Conservation (phyloP, 2,329 filamentous ascomycete species). For the Talaromyces rugulosus region DNA sequence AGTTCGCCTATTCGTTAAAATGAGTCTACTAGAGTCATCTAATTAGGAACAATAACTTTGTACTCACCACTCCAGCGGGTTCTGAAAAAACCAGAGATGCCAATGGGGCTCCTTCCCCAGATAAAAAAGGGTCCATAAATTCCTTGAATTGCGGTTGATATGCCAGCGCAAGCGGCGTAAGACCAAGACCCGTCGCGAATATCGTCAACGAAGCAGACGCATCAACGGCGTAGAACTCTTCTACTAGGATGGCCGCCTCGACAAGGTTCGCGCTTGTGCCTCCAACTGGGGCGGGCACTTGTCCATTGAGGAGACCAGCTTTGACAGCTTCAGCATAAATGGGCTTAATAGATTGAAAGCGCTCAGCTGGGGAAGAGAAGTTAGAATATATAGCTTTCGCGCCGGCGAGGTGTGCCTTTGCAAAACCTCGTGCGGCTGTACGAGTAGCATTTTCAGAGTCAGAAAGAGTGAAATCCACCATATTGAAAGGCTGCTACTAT, state of each 20-base stretch:
- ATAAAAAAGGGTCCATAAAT: slow-evolving; percentile 49
- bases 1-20: background rate
- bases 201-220: slow-evolving; percentile 48
- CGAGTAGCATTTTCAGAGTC: background rate
- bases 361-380: slow-evolving; percentile 27
- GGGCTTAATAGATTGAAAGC: slow-evolving; percentile 47
- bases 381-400: slow-evolving; percentile 12
- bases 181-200: slow-evolving; percentile 49
- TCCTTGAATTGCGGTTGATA: slow-evolving; percentile 38
- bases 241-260: slow-evolving; percentile 49
- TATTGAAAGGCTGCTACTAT: background rate
- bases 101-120: slow-evolving; percentile 42
- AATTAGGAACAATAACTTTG: slow-evolving; percentile 11
- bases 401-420: slow-evolving; percentile 1
- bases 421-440: background rate
- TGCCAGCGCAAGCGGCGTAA: slow-evolving; percentile 48
- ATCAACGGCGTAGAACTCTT: slow-evolving; percentile 53
- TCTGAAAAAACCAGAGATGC: slow-evolving; percentile 52
- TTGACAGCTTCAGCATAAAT: slow-evolving; percentile 44
- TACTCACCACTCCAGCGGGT: slow-evolving; percentile 51
- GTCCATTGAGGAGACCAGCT: slow-evolving; percentile 46
- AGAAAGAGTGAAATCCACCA: background rate
- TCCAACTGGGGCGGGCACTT: slow-evolving; percentile 44
- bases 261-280: slow-evolving; percentile 44
- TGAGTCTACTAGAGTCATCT: background rate